Evolutionary conservation across 1,284 basidiomycete genomes (phyloP).

Genomic region (Tetrapyrgos nigripes): DNA sequence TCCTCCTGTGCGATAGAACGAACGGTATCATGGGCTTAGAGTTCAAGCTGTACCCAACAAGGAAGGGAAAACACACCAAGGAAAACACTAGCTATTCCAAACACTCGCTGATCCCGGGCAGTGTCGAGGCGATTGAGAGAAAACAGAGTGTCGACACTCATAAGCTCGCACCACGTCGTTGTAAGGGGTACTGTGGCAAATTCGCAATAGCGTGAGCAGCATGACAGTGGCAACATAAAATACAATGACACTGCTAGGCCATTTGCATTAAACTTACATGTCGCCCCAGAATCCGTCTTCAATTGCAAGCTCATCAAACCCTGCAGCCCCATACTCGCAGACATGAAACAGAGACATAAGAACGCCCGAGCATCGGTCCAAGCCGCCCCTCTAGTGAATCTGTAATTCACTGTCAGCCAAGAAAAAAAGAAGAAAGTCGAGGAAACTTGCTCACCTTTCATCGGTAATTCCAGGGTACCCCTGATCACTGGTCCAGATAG

Average conservation of each 20-base stretch:
- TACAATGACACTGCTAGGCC: constrained; percentile 23
- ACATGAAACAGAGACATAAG: constrained; percentile 77
- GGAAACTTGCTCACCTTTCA: background rate
- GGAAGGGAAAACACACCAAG: constrained; percentile 24
- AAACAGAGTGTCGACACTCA: constrained; percentile 80
- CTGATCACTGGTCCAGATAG: constrained; percentile 70
- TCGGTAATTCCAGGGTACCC: constrained; percentile 36
- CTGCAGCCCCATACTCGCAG: constrained; percentile 79
- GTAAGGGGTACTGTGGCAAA: constrained; percentile 65
- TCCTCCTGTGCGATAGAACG: constrained; percentile 76
- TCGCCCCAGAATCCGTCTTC: constrained; percentile 82
- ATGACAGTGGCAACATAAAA: background rate
- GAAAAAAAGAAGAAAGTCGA: background rate
- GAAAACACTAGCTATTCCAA: background rate
- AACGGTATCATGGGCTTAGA: background rate
- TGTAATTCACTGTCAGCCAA: background rate
- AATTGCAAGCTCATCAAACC: constrained; percentile 86
- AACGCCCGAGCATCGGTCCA: constrained; percentile 76
- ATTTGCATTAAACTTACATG: constrained; percentile 67
- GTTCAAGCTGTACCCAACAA: background rate
- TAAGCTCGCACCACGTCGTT: constrained; percentile 87
- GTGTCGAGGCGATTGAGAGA: constrained; percentile 53
- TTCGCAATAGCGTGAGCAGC: background rate
- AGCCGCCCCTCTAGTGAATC: constrained; percentile 58
- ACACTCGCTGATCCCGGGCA: constrained; percentile 71